Evolutionary conservation across 768 basidiomycete genomes (phyloP).

Genomic region (Suillus lakei): DNA sequence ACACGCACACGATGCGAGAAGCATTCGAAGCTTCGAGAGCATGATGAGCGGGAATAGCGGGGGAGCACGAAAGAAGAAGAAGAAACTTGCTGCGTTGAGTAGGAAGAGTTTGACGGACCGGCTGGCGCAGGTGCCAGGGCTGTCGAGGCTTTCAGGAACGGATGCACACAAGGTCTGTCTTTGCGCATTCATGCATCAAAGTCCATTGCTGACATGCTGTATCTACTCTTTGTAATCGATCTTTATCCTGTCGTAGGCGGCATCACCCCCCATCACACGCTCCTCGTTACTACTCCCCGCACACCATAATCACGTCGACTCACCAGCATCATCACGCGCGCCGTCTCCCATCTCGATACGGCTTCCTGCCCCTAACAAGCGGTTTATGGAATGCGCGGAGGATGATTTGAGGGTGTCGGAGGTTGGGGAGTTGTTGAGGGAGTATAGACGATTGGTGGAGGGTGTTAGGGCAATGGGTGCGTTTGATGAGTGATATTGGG

Average conservation of each 20-base stretch:
- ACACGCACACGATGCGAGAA: constrained; percentile 61
- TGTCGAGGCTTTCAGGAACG: constrained; percentile 47
- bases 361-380: constrained; percentile 64
- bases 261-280: constrained; percentile 43
- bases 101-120: constrained; percentile 83
- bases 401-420: constrained; percentile 85
- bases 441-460: constrained; percentile 82
- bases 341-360: constrained; percentile 45
- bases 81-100: constrained; percentile 25
- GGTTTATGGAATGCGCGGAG: constrained; percentile 72
- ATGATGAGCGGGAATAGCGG: constrained; percentile 63
- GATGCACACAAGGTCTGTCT: constrained; percentile 35
- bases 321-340: constrained; percentile 43
- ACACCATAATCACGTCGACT: constrained; percentile 35
- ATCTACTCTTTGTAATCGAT: background rate
- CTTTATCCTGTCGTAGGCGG: constrained; percentile 19
- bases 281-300: constrained; percentile 41
- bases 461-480: constrained; percentile 61
- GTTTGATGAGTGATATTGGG: constrained; percentile 25
- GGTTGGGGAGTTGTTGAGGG: constrained; percentile 75
- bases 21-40: constrained; percentile 85
- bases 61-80: constrained; percentile 27
- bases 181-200: constrained; percentile 5
- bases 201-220: background rate
- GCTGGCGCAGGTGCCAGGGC: constrained; percentile 74